These are phyloP conservation scores for Paramyrothecium sp. DNA, from an alignment of 2,329 filamentous ascomycete species.

Conservation along the genomic window DNA sequence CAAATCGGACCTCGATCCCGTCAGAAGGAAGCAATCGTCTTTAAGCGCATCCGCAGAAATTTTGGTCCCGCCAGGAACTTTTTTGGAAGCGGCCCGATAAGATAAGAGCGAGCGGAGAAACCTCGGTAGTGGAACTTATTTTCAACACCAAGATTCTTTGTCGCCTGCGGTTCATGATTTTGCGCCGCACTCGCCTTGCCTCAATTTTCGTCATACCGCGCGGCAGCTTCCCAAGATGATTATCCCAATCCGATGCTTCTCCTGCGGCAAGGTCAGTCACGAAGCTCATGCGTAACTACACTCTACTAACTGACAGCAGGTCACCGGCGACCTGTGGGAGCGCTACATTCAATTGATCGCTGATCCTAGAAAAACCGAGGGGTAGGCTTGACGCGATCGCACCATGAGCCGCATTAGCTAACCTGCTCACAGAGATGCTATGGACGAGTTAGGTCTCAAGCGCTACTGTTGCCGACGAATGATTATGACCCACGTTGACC, in stretches of 20 bases:
- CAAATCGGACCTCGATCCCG: neutral
- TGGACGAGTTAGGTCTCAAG: conserved; percentile 91
- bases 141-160: conserved; percentile 9
- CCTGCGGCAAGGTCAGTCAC: conserved; percentile 87
- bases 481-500: conserved; percentile 99
- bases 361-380: conserved; percentile 66
- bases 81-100: conserved; percentile 33
- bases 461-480: conserved; percentile 98
- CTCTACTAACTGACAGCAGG: conserved; percentile 54
- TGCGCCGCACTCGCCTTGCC: neutral
- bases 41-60: conserved; percentile 29
- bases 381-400: conserved; percentile 48
- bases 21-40: neutral
- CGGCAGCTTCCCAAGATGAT: conserved; percentile 70
- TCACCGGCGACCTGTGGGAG: conserved; percentile 97
- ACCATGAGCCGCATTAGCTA: conserved; percentile 12
- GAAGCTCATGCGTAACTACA: conserved; percentile 4
- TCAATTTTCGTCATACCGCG: conserved; percentile 1
- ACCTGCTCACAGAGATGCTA: conserved; percentile 69
- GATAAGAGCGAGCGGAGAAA: conserved; percentile 34
- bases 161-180: neutral
- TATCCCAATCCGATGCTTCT: conserved; percentile 97
- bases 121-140: conserved; percentile 25
- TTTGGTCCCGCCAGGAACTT: conserved; percentile 40
- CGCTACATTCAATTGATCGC: conserved; percentile 88